Base-by-base conservation (phyloP, 1,139 yeast species). In the Kurtzmaniella quercitrusa region DNA sequence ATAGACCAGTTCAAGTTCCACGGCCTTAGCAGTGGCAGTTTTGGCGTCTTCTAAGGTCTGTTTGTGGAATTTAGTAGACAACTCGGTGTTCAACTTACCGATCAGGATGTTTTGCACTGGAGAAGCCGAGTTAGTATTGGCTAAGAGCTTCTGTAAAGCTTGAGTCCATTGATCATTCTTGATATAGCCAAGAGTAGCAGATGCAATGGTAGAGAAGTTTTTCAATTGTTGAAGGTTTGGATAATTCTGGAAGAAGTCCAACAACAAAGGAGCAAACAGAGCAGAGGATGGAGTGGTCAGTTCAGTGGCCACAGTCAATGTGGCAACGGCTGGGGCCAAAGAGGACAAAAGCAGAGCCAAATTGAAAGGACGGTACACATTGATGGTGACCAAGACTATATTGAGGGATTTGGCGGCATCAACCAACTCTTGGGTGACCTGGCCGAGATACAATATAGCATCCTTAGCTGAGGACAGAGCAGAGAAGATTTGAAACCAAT, bases 1-100 rank as follows among this genome's bases (percentile, higher is more conserved):
- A 66, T 91, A 91, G 18, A 94, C 90, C 45, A 81, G 79, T 63
- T 91, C 97, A 46, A 86, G 73, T 27, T 71, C 66, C 52, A 63
- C 62, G 25, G 76, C 83, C 34, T 70, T 73, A 19, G 63, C 64
- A 39, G 70, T 66, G 19, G 81, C 79, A 38, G 55, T 53, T 11
- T 51, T 41, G 37, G 57, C 54, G 15, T 62, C 59, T 43, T 61
- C 50, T 44, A 59, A 34, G 55, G 57, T 56, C 42, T 58, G 50
- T 42, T 60, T 59, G 36, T 63, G 58, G 12, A 62, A 51, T 45
- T 62, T 63, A 38, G 70, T 62, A n/a, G 68, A 46, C 40, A 65
- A 51, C 44, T 60, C 65, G 25, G 63, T 52, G 42, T 55, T 52
- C 34, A 57, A 43, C 44, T 67, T 70, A 46, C 95, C 96, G 47